phyloP scores from a whole-genome alignment of 441 rosid species.

The Croton laevigatus region DNA sequence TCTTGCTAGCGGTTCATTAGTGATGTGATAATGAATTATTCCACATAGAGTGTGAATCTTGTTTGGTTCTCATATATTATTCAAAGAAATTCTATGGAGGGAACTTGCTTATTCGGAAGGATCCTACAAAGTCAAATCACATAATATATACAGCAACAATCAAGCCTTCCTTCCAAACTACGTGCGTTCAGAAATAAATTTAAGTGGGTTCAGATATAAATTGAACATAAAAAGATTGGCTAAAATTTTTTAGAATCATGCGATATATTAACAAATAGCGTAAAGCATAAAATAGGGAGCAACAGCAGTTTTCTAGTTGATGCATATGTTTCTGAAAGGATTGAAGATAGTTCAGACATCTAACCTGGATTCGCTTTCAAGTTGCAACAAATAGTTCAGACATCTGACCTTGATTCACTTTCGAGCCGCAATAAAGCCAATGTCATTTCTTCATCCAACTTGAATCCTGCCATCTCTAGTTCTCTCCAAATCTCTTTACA shows the following conservation, averaged over 20 bases:
- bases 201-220: no score
- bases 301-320: not conserved
- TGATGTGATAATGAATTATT: no score
- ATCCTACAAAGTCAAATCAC: not conserved
- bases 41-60: not conserved
- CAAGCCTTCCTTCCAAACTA: no score
- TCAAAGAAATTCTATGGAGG: not conserved
- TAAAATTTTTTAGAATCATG: no score
- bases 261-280: no score
- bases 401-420: not conserved
- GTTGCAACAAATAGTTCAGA: conserved; percentile 21
- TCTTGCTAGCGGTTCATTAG: no score
- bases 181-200: no score
- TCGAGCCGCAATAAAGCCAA: conserved; percentile 41
- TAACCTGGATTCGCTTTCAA: conserved; percentile 33
- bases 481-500: conserved; percentile 68
- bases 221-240: no score
- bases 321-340: not conserved
- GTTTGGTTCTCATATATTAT: not conserved
- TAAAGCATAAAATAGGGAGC: not conserved
- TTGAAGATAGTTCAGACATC: not conserved
- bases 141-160: no score
- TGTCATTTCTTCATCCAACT: conserved; percentile 39
- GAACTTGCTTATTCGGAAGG: not conserved
- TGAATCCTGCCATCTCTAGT: conserved; percentile 74